A percentile compares a stretch with the other conserved stretches of the same genome.
These are phyloP conservation scores for Fraxinus xanthoxyloides DNA, from an alignment of 305 asterid species.

Conservation along the genomic window DNA sequence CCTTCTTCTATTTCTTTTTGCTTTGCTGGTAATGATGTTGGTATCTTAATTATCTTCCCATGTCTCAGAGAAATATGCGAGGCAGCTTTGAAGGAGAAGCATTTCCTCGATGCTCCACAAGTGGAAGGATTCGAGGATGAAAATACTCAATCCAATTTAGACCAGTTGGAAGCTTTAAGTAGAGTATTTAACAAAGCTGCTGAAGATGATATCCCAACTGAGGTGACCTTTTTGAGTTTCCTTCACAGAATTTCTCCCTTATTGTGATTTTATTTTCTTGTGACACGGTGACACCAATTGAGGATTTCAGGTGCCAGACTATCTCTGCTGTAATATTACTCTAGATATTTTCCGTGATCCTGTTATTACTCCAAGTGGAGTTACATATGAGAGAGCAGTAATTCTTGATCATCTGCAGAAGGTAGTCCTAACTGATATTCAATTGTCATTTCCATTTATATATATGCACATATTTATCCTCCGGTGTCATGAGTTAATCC, in stretches of 20 bases:
- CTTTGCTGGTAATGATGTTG: neutral
- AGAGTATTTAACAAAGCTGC: slow-evolving; percentile 59
- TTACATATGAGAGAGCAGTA: slow-evolving; percentile 90
- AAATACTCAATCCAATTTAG: slow-evolving; percentile 20
- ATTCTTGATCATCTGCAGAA: slow-evolving; percentile 71
- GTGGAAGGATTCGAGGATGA: slow-evolving; percentile 62
- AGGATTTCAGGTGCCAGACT: slow-evolving; percentile 73
- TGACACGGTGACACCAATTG: slow-evolving; percentile 16
- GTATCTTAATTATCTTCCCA: slow-evolving; percentile 18
- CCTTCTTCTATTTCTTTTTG: neutral
- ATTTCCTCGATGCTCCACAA: slow-evolving; percentile 33
- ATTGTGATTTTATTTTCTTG: neutral
- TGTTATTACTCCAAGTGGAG: slow-evolving; percentile 85
- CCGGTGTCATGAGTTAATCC: slow-evolving; percentile 1
- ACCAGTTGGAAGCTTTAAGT: slow-evolving; percentile 53
- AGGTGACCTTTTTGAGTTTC: slow-evolving; percentile 36
- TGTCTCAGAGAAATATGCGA: slow-evolving; percentile 64
- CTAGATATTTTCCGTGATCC: slow-evolving; percentile 89
- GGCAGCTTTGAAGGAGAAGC: slow-evolving; percentile 68
- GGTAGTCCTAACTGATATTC: slow-evolving; percentile 38
- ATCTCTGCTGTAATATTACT: slow-evolving; percentile 79
- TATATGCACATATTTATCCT: neutral
- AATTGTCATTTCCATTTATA: neutral
- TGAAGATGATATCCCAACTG: slow-evolving; percentile 68
- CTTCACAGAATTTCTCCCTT: slow-evolving; percentile 12